Base-by-base conservation (phyloP, 164 flowering plant genomes). In the Protea cynaroides region DNA sequence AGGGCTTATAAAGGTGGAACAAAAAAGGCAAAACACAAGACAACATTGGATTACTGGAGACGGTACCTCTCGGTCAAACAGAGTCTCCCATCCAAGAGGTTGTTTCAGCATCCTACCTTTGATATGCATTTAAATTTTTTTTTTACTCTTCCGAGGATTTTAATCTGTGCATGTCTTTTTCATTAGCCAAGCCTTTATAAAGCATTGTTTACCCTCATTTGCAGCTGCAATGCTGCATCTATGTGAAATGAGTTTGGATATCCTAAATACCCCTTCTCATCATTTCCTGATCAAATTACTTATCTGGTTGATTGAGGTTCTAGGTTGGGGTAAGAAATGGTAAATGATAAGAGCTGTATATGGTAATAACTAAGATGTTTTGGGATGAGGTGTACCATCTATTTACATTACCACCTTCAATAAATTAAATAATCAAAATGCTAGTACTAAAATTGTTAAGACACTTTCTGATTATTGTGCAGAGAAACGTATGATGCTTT, bases 21-120 rank as follows among this genome's bases (percentile, higher is more conserved):
- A 15, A 88, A 90, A 67, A 92, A 85, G 73, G 96, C 91, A 46
- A 79, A 81, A 67, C 92, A 86, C 66, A 93, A 93, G 67, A 84
- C 98, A 69, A 93, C 94, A 56, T 72, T 87, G 74, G 81, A 71
- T 64, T 90, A 79, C 68, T 93, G 98, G 97, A 75, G 69, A 71
- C 82, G 82, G 10, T 93, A 90, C 75, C 84, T 90, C 37, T 83
- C 89, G 65, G 89, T 90, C 63, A 93, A 84, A 77, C 90, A 84
- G 74, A 82, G 79, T 68, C 84, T 93, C 56, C 93, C 92, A 64
- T 78, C 83, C n/a, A 84, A 84, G 88, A 85, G 73, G 70, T 77
- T 65, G 21, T 68, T 65, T 59, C 43, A 18, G 19, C 19, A 29
- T 21, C 55, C 15, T 58, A 4, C 21, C 12, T 64, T 53, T 54